These are phyloP conservation scores for Cinnamomum chago DNA, from an alignment of 164 flowering plant species.

Conservation along the genomic window DNA sequence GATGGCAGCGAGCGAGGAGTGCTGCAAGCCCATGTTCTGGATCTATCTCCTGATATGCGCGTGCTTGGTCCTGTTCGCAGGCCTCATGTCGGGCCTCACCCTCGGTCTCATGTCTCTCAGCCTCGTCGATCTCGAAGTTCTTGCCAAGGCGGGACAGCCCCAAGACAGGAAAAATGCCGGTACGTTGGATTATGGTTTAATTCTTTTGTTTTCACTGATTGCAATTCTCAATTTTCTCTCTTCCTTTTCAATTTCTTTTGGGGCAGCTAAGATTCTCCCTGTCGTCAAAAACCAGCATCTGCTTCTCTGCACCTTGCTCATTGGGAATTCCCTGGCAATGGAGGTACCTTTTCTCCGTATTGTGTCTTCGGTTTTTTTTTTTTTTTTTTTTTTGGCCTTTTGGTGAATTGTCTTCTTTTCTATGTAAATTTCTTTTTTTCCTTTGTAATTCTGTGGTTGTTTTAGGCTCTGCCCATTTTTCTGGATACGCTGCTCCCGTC, in stretches of 20 bases:
- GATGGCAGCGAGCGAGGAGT: constrained; percentile 48
- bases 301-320: constrained; percentile 54
- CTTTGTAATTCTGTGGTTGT: background rate
- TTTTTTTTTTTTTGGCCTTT: background rate
- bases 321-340: constrained; percentile 53
- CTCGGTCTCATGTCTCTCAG: constrained; percentile 63
- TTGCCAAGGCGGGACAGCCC: constrained; percentile 50
- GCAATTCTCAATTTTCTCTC: background rate
- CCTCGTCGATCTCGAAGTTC: constrained; percentile 63
- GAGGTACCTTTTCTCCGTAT: constrained; percentile 29
- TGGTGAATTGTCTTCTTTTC: background rate
- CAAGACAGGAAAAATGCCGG: constrained; percentile 50
- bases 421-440: too few relatives aligned
- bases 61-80: constrained; percentile 47
- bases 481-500: constrained; percentile 56
- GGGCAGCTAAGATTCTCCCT: constrained; percentile 49
- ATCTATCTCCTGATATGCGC: constrained; percentile 31
- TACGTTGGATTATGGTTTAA: background rate
- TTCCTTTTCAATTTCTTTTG: background rate
- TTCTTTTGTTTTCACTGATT: background rate
- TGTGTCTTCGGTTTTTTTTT: too few relatives aligned
- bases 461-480: constrained; percentile 67
- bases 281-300: constrained; percentile 52
- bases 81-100: constrained; percentile 62
- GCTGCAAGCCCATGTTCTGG: constrained; percentile 58